Evolutionary conservation across 148 eudicot species (phyloP), one percentile per base, ranked within the genome.

Genomic region (Linanthus parryae): DNA sequence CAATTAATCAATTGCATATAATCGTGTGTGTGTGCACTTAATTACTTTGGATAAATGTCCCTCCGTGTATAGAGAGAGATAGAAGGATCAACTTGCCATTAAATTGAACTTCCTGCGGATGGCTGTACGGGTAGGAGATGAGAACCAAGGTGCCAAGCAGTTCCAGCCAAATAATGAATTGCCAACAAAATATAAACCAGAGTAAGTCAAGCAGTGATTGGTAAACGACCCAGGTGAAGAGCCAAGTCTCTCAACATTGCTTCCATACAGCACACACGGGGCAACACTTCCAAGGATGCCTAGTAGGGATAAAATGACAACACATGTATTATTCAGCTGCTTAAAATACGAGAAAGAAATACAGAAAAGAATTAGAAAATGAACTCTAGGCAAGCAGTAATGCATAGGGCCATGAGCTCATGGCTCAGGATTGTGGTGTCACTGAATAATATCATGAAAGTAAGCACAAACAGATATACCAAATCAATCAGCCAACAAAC

Each of bases 241-340:
- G 42, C 74, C 81, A 42, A 84, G 76, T 59, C 96, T 81, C 64
- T 84, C 96, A 1, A 55, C 84, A 74, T 76, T 88, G 74, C 75
- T 81, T 74, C 84, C 96, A 69, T 78, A 81, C 3, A 88, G 80
- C 60, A 84, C 78, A 54, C 96, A 84, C 3, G 94, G 96, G 34
- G 94, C 96, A 54, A 88, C 61, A 58, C 72, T 76, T 58, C 96
- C 96, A 50, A 88, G 81, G 50, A 88, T 62, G 73, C 96, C 91
- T 83, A 60, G 14, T 15, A 48, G 60, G 13, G 8, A 51, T 28
- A 44, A 49, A 9, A n/a, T 38, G 26, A n/a, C n/a, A n/a, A n/a
- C n/a, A n/a, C n/a, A n/a, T n/a, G n/a, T n/a, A n/a, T n/a, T n/a
- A n/a, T n/a, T n/a, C n/a, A n/a, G n/a, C n/a, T n/a, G n/a, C n/a